Conservation (phyloP, 106 monocot genomes). For the Allium sativum region DNA sequence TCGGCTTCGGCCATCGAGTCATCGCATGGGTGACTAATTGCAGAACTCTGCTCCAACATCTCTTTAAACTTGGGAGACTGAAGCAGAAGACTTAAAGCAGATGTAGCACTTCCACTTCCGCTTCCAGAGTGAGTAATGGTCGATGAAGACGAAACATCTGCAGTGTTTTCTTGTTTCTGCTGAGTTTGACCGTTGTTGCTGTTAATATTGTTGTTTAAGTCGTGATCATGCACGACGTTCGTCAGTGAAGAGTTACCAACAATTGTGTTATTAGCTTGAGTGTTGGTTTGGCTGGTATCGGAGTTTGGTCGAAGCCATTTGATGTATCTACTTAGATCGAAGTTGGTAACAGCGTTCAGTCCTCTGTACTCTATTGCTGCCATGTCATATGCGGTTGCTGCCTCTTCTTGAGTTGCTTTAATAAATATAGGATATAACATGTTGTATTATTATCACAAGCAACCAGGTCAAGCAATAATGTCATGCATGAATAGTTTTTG, state of each 20-base stretch:
- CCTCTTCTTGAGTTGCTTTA: slow-evolving; percentile 59
- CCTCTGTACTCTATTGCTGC: slow-evolving; percentile 89
- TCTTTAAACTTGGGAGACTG: slow-evolving; percentile 40
- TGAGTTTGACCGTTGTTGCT: neutral
- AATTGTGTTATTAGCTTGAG: neutral
- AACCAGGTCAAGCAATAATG: too few species aligned
- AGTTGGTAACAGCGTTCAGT: slow-evolving; percentile 79
- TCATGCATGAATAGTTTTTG: too few species aligned
- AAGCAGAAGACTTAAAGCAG: slow-evolving; percentile 24
- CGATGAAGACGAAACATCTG: neutral
- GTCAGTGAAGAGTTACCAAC: neutral
- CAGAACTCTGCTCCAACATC: slow-evolving; percentile 27
- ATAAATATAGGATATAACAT: neutral
- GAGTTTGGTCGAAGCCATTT: slow-evolving; percentile 29
- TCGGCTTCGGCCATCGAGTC: slow-evolving; percentile 13
- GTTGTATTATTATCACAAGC: too few species aligned
- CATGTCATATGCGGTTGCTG: slow-evolving; percentile 83
- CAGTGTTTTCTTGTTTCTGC: neutral
- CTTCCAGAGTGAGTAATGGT: neutral
- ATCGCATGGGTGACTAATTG: neutral
- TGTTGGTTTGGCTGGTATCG: neutral
- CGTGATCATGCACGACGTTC: too few species aligned
- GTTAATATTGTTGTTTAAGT: neutral
- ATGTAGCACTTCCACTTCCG: slow-evolving; percentile 2
- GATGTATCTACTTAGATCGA: slow-evolving; percentile 66